A percentile compares a stretch with the other conserved stretches of the same genome.
Evolutionary conservation across 352 stramenopile species (phyloP).

Genomic region (Aphanomyces invadans): DNA sequence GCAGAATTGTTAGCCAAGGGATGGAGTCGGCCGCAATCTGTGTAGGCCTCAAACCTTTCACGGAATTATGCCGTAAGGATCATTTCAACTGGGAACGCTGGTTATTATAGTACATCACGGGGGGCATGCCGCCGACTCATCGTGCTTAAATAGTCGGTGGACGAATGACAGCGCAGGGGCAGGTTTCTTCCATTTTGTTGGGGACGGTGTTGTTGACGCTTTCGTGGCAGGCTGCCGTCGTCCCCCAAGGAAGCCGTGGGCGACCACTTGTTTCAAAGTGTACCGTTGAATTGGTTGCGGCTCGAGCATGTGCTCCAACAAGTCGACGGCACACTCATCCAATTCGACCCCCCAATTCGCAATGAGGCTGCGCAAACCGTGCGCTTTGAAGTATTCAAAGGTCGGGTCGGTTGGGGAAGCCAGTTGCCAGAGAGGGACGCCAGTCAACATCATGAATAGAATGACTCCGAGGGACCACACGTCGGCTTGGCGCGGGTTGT

Average conservation of each 20-base stretch:
- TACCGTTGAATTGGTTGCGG: neutral
- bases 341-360: slow-evolving; percentile 28
- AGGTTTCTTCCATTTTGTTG: neutral
- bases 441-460: slow-evolving; percentile 27
- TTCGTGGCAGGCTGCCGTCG: neutral
- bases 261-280: slow-evolving; percentile 12
- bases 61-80: too few species aligned
- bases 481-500: slow-evolving; percentile 30
- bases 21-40: too few species aligned
- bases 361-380: slow-evolving; percentile 3
- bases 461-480: slow-evolving; percentile 33
- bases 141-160: neutral
- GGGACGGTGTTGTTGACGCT: neutral
- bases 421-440: slow-evolving; percentile 1
- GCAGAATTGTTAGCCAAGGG: too few species aligned
- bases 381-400: neutral
- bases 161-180: neutral
- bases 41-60: too few species aligned
- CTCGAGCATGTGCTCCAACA: slow-evolving; percentile 9
- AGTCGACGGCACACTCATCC: neutral
- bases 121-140: too few species aligned
- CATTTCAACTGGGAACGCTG: too few species aligned
- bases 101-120: too few species aligned
- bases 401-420: neutral
- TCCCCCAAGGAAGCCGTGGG: slow-evolving; percentile 28